These are phyloP conservation scores for Termitomyces sp. DNA, from an alignment of 768 basidiomycete genomes.

Conservation along the genomic window DNA sequence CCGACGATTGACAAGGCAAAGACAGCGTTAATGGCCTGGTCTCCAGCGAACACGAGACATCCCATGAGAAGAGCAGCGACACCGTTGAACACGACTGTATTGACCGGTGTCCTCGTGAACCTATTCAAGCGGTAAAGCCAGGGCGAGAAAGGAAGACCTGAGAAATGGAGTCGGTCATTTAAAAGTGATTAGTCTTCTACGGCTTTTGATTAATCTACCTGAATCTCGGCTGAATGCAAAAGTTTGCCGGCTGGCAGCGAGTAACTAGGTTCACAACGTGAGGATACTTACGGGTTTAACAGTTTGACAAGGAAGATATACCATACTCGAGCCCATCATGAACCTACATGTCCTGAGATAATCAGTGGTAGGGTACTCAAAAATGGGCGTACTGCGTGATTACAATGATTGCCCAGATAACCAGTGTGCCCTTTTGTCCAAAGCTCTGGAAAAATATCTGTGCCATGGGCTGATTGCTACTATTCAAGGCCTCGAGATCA, in stretches of 20 bases:
- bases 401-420: conserved; percentile 34
- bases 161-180: too few species aligned
- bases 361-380: too few species aligned
- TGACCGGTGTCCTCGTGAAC: conserved; percentile 48
- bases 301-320: conserved; percentile 11
- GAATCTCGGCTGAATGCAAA: conserved; percentile 70
- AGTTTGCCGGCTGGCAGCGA: conserved; percentile 45
- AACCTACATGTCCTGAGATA: conserved; percentile 23
- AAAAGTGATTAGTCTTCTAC: too few species aligned
- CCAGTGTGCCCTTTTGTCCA: conserved; percentile 31
- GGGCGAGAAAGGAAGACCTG: conserved; percentile 58
- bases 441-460: conserved; percentile 49
- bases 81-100: conserved; percentile 50
- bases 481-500: conserved; percentile 36
- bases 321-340: conserved; percentile 59
- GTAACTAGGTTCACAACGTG: conserved; percentile 11
- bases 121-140: conserved; percentile 56
- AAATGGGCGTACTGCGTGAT: conserved; percentile 28
- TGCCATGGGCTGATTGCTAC: conserved; percentile 56
- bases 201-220: conserved; percentile 21
- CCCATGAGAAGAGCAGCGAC: conserved; percentile 45
- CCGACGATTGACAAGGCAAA: conserved; percentile 44
- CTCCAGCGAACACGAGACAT: conserved; percentile 54
- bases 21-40: conserved; percentile 52
- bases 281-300: too few species aligned